Base-by-base conservation (phyloP, 2,329 filamentous ascomycete species). In the Boeremia exigua region DNA sequence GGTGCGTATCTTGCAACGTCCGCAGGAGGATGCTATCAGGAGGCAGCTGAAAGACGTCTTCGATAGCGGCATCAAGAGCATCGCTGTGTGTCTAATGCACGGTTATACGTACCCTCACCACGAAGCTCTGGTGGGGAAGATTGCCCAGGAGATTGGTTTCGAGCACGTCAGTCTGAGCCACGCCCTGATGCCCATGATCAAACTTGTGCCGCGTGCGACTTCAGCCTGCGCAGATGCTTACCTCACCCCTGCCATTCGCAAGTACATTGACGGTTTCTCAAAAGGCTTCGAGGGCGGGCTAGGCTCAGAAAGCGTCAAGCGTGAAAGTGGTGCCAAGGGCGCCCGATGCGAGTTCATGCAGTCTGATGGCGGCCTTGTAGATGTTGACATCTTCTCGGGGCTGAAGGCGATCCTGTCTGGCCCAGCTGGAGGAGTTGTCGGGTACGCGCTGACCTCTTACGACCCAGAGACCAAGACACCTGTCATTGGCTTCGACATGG, bases 401-500 rank as follows among this genome's bases (percentile, higher is more conserved):
- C 78, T 96, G 4, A 88, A 89, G 66, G 92, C 92, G 2, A 96
- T 97, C 56, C 73, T 97, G 2, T 96, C 91, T 0, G 93, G 93
- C 0, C 93, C 93, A 1, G 93, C 93, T n/a, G 93, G 92, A 29
- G 93, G 93, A 36, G 93, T 96, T 0, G 92, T 96, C 0, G 93
- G 93, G 4, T 96, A 96, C 73, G 92, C 93, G 15, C 86, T 94
- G 17, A 97, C 94, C 0, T 95, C 90, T 1, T 97, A 95, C 72
- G 93, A 97, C 62, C 84, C 88, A 0, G 81, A 89, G 46, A 95
- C 91, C 4, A 90, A 87, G 70, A 91, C 86, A 0, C 92, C 92
- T 0, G 90, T 97, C 4, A 96, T 97, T 67, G 93, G 93, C 0
- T 97, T 97, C 68, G 93, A 97, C 65, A 97, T 97, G 93, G 92